Evolutionary conservation across 768 basidiomycete species (phyloP), one percentile per base, ranked within the genome.

Genomic region (Termitomyces sp.): DNA sequence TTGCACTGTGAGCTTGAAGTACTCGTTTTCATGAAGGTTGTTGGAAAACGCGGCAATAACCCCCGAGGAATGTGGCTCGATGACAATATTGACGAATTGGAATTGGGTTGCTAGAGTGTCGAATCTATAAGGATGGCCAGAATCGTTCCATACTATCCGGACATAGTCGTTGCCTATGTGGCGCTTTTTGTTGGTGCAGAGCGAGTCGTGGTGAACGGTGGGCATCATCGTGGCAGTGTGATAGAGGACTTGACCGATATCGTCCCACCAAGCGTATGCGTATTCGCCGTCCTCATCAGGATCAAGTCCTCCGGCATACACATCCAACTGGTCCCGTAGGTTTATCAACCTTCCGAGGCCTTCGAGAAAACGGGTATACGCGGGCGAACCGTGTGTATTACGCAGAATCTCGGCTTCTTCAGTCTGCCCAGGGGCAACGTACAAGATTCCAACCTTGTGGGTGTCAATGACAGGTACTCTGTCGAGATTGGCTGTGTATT

Each of bases 211-310:
- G 8, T 73, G 62, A 47, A 77, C 78, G 54, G 86, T 89, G 4
- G 97, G 97, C 96, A 98, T 98, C 78, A 99, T 87, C 2, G 97
- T 98, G 9, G 96, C 91, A 3, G 94, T 89, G 71, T 98, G 97
- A 69, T 91, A 99, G 54, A 98, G 80, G 60, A 97, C 85, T 68
- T 98, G 95, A 4, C 90, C 86, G 51, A 98, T 94, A 66, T 98
- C 94, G 70, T 98, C 94, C 92, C 95, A 97, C 95, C 96, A 99
- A 0, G 95, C 94, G 68, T 98, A 98, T 0, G 96, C 92, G 67
- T 95, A 97, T 71, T 94, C 90, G 14, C 97, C 97, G 66, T 99
- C 94, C 65, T 90, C 84, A 60, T 94, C 91, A 8, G 92, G 85
- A 66, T 94, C 88, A 26, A 98, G 79, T 4, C 94, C 92, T 8